Percentiles rank a stretch among this genome's conserved stretches.
Evolutionary conservation across 139 green algal species (phyloP).

Genomic region (Marvania coccoides): DNA sequence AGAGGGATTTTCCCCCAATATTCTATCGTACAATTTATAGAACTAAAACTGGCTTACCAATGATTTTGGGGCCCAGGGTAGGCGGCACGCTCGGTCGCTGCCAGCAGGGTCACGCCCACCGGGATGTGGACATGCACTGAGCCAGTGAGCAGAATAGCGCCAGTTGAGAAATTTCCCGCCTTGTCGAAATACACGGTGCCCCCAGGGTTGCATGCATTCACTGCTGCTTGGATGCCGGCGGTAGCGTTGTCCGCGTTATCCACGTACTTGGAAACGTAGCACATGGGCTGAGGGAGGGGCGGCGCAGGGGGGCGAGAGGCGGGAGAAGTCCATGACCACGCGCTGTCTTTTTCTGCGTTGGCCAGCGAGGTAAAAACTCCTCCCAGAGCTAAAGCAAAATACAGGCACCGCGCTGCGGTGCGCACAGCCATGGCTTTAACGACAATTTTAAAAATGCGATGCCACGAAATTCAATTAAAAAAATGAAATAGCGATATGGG

Average conservation of each 20-base stretch:
- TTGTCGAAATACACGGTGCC: conserved; percentile 6
- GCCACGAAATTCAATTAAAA: no score
- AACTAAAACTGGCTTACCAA: neutral
- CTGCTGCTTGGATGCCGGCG: neutral
- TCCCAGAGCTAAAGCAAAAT: no score
- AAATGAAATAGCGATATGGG: no score
- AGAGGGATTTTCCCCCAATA: no score
- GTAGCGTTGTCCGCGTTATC: neutral
- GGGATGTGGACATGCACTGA: conserved; percentile 9
- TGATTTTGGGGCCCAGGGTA: neutral
- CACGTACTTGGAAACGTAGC: neutral
- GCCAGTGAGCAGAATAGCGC: neutral
- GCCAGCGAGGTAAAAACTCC: no score
- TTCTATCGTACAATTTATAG: neutral
- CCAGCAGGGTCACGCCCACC: neutral
- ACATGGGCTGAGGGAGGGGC: no score
- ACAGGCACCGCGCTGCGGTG: no score
- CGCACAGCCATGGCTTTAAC: no score
- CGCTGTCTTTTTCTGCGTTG: no score
- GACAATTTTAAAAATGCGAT: no score
- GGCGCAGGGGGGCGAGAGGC: no score
- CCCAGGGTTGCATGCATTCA: neutral
- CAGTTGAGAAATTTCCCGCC: neutral
- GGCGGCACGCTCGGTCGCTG: neutral
- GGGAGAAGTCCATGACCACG: no score